phyloP scores from a whole-genome alignment of 305 asterid species.

The Salvia sclarea region DNA sequence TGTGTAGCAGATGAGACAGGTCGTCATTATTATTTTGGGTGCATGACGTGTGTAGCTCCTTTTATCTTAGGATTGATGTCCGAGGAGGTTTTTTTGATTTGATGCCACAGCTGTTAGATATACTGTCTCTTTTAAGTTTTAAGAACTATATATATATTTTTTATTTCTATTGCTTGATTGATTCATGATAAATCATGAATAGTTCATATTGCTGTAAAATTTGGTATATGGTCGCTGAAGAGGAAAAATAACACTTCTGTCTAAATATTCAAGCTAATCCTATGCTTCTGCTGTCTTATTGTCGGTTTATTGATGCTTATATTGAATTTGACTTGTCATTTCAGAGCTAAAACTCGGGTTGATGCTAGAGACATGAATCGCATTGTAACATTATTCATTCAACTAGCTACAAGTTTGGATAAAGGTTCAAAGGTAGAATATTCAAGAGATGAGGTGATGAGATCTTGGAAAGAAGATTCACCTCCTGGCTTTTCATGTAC shows the following conservation, averaged over 20 bases:
- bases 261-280: background rate
- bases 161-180: conserved; percentile 8
- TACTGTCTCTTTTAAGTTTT: background rate
- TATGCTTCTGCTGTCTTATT: conserved; percentile 12
- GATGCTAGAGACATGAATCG: conserved; percentile 71
- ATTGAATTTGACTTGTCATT: conserved; percentile 20
- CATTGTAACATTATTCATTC: conserved; percentile 69
- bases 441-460: conserved; percentile 59
- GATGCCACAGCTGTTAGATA: background rate
- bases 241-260: background rate
- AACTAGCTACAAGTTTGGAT: conserved; percentile 81
- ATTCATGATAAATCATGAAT: conserved; percentile 18
- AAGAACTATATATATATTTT: too few species aligned
- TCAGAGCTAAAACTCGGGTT: conserved; percentile 68
- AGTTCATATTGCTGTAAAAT: conserved; percentile 2
- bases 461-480: conserved; percentile 64
- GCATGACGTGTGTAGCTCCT: background rate
- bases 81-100: background rate
- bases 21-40: conserved; percentile 14
- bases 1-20: conserved; percentile 12
- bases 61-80: background rate
- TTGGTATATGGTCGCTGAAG: background rate
- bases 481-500: conserved; percentile 83
- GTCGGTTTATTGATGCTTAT: conserved; percentile 17
- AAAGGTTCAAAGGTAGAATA: conserved; percentile 56